Evolutionary conservation across 179 eudicot species (phyloP).

Genomic region (Sideroxylon spinosum): DNA sequence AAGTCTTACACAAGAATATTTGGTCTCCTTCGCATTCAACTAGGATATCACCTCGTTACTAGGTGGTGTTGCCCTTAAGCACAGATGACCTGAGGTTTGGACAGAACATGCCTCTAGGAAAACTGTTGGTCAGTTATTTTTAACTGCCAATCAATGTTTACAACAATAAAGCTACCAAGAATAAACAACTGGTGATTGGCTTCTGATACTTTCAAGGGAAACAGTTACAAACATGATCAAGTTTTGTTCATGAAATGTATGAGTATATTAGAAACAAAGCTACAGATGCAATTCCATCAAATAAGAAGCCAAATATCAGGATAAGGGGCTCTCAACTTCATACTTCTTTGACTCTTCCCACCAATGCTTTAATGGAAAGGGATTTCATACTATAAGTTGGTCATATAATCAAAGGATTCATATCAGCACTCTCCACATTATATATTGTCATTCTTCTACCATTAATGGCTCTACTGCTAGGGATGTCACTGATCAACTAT

Average conservation of each 20-base stretch:
- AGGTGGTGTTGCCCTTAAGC: no score
- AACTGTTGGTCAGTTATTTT: background rate
- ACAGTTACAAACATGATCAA: no score
- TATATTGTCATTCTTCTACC: background rate
- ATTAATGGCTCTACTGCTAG: background rate
- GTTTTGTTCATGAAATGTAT: background rate
- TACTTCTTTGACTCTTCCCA: background rate
- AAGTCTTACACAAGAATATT: no score
- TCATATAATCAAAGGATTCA: background rate
- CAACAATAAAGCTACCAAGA: background rate
- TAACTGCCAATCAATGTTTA: background rate
- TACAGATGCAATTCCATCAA: background rate
- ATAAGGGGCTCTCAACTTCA: background rate
- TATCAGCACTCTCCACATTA: background rate
- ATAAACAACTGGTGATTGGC: background rate
- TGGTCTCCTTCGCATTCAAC: no score
- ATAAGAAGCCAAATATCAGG: background rate
- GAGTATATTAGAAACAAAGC: background rate
- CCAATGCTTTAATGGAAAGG: background rate
- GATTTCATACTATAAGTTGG: background rate
- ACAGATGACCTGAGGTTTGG: background rate
- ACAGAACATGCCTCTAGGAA: background rate
- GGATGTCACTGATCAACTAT: background rate
- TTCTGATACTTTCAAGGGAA: background rate
- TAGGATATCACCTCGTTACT: background rate